Evolutionary conservation across 2,329 filamentous ascomycete species (phyloP), one percentile per base, ranked within the genome.

Genomic region (Ascosphaera apis): DNA sequence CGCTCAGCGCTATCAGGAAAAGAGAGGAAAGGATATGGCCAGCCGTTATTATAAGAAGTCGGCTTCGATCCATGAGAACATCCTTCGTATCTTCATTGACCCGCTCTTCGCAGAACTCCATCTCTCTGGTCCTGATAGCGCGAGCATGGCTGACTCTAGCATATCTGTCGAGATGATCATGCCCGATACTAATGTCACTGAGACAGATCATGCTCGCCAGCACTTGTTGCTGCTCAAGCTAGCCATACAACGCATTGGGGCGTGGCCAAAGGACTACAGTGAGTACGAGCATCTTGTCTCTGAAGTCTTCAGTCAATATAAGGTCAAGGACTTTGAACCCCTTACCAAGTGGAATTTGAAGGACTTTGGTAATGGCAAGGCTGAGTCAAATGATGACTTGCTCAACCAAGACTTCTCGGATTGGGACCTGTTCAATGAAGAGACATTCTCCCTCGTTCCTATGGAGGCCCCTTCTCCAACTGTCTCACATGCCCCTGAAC

Each of bases 251-350:
- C 51, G 56, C 3, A 43, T 55, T 17, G 56, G 56, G 23, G 45
- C 45, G 38, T 60, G 53, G 53, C 57, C 61, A 4, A 67, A 65
- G 51, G 48, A 57, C 3, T 60, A 57, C 42, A 47, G 41, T 6
- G 60, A 64, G 44, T 66, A 66, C 42, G 55, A 64, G 45, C 51
- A 50, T 3, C 46, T 67, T 36, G 62, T 60, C 34, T 55, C 53
- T 1, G 52, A 61, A 34, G 35, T 65, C 4, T 62, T 61, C 47
- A 21, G 9, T 9, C 19, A 21, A 21, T 21, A 4, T 21, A 4
- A 21, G 19, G 19, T 21, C 19, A 21, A 21, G 19, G 19, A 21
- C 19, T 4, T 43, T 48, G 3, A 47, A 48, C 13, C 66, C 57
- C 41, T 47, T 48, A 9, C 19, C 19, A 21, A 21, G 4, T 21